phyloP scores from a whole-genome alignment of 345 rosid species.

The Corymbia maculata region DNA sequence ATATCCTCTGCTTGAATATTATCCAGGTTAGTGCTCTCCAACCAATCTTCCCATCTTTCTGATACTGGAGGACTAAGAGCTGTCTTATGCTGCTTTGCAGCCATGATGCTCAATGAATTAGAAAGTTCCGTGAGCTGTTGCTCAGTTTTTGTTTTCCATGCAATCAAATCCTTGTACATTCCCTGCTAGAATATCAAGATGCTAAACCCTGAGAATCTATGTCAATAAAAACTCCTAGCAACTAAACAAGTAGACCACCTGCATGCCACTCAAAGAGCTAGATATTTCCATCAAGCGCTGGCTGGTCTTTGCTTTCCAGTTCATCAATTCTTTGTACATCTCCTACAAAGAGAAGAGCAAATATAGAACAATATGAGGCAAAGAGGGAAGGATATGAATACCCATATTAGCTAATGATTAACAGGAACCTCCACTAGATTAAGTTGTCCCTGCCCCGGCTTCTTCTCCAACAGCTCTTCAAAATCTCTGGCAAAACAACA shows the following conservation, averaged over 20 bases:
- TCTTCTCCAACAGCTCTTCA: conserved; percentile 35
- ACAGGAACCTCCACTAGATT: conserved; percentile 42
- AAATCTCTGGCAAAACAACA: conserved; percentile 41
- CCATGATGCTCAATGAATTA: conserved; percentile 52
- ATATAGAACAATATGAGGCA: neutral
- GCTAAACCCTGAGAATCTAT: neutral
- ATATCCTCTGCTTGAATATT: conserved; percentile 49
- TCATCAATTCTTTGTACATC: conserved; percentile 38
- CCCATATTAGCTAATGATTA: neutral
- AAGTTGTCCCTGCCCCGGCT: conserved; percentile 34
- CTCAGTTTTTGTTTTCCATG: conserved; percentile 65
- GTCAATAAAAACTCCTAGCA: neutral
- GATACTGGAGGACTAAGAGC: conserved; percentile 36
- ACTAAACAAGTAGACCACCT: conserved; percentile 32
- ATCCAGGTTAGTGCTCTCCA: conserved; percentile 54
- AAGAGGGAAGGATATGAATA: neutral
- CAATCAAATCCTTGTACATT: conserved; percentile 40
- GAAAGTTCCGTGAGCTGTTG: conserved; percentile 61
- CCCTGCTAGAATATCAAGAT: conserved; percentile 21
- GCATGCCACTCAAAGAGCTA: conserved; percentile 54
- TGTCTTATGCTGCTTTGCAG: conserved; percentile 35
- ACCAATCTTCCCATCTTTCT: conserved; percentile 81
- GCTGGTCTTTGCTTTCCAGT: conserved; percentile 58
- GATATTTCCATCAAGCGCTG: conserved; percentile 50
- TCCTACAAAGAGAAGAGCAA: conserved; percentile 24